A percentile compares a stretch with the other conserved stretches of the same genome.
These are phyloP conservation scores for Diversispora epigaea DNA, from an alignment of 192 early-diverging fungal species.

Conservation along the genomic window DNA sequence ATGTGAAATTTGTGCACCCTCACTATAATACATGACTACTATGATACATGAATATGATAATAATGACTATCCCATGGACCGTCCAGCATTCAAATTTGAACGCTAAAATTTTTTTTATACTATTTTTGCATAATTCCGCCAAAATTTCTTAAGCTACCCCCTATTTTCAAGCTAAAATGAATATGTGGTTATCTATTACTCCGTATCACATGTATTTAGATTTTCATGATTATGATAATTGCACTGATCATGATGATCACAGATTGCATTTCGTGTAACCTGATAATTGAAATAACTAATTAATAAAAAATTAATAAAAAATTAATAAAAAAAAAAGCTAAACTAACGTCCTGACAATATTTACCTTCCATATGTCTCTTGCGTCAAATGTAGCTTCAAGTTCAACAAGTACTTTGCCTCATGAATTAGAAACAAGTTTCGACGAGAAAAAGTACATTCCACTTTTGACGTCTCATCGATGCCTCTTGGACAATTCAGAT, in stretches of 20 bases:
- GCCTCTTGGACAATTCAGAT: background rate
- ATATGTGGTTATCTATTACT: background rate
- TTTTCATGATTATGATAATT: background rate
- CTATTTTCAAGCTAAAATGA: background rate
- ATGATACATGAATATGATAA: too few relatives aligned
- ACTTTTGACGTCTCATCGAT: background rate
- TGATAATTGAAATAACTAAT: background rate
- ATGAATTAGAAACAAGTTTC: background rate
- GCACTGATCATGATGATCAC: background rate
- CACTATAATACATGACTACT: too few relatives aligned
- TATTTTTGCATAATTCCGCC: background rate
- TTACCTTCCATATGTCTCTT: too few relatives aligned
- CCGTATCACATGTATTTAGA: background rate
- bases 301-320: too few relatives aligned
- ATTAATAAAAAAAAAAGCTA: too few relatives aligned
- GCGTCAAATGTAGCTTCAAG: too few relatives aligned
- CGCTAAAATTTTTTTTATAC: background rate
- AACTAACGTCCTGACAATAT: too few relatives aligned
- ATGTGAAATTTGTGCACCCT: too few relatives aligned
- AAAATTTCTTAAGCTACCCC: background rate
- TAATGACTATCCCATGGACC: too few relatives aligned
- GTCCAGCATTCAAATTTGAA: background rate
- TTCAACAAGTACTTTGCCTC: background rate
- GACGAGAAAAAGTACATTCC: background rate
- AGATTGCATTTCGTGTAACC: background rate